Base-by-base conservation (phyloP, 2,329 filamentous ascomycete species). In the Monosporascus sp. region DNA sequence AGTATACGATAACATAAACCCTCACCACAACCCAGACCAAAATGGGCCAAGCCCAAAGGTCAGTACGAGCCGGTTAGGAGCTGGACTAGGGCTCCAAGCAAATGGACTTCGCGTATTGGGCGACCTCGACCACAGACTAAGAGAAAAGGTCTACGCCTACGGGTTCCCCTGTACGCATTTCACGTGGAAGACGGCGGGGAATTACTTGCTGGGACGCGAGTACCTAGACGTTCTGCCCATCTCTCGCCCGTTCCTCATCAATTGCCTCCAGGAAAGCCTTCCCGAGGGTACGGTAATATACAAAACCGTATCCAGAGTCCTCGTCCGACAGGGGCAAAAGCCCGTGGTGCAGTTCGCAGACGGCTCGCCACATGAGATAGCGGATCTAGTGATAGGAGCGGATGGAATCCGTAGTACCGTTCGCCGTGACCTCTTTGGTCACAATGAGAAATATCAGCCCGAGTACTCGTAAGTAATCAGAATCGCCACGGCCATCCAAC, bases 391-490 rank as follows among this genome's bases (percentile, higher is more conserved):
- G 5, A 37, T 58, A 6, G 53, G 56, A 5, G 53, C 53, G 14
- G 55, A 58, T 40, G 53, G 51, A 7, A 55, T 58, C 20, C 49
- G 55, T 9, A 58, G 55, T 31, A 55, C 47, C n/a, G 43, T 58
- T 19, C 53, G 55, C 24, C 41, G 31, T 6, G 37, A 51, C 43
- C 49, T 58, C 5, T 58, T 58, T 16, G 55, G 55, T 7, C 50
- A 54, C 40, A 37, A 52, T 37, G 53, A 53, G 37, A 50, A 52
- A 43, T 52, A 51, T 38, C 17, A 35, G 38, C 55, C 55, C 37
- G 7, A 49, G 43, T 55, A 58, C 19, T 38, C 43, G 53, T 54
- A 54, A 51, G 55, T 49, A 31, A n/a, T 22, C 20, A 16, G 5
- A 19, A 8, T 2, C 16, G 24, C 3, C 20, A 27, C 31, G 11